Conservation (phyloP, 352 stramenopile genomes). For the Globisporangium nunn region DNA sequence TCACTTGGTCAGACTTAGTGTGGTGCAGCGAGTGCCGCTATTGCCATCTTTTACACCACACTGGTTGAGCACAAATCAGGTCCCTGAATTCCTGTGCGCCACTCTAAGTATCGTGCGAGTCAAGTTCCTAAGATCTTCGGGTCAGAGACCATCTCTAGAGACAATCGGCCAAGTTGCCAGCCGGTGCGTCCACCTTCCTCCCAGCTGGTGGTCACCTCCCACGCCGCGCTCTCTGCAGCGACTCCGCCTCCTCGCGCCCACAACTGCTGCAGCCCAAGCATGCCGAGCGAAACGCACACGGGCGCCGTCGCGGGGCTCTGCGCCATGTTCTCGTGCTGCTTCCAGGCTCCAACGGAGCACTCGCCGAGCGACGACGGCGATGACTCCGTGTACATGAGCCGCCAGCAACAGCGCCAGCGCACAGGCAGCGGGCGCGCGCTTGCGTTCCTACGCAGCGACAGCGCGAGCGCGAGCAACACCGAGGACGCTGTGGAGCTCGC, state of each 20-base stretch:
- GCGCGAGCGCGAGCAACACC: slow-evolving; percentile 6
- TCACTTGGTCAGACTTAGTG: no score
- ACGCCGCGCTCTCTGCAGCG: neutral
- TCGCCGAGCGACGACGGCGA: slow-evolving; percentile 7
- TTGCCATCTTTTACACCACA: no score
- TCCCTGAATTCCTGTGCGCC: no score
- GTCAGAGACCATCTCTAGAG: no score
- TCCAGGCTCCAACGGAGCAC: slow-evolving; percentile 31
- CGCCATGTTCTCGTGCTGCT: slow-evolving; percentile 51
- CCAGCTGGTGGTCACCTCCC: no score
- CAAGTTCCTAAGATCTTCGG: no score
- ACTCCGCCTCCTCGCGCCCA: neutral
- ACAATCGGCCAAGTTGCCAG: no score
- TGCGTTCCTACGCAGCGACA: slow-evolving; percentile 11
- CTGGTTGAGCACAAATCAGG: no score
- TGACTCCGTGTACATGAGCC: slow-evolving; percentile 31
- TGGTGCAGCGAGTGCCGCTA: no score
- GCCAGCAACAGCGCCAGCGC: slow-evolving; percentile 14
- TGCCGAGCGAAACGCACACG: neutral
- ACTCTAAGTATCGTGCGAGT: no score
- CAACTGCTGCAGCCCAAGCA: neutral
- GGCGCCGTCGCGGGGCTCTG: slow-evolving; percentile 25
- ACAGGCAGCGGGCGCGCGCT: slow-evolving; percentile 7
- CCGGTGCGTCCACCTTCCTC: no score
- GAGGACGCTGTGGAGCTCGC: slow-evolving; percentile 17